phyloP scores from a whole-genome alignment of 139 green algal genomes.

The Chlorella sp. region DNA sequence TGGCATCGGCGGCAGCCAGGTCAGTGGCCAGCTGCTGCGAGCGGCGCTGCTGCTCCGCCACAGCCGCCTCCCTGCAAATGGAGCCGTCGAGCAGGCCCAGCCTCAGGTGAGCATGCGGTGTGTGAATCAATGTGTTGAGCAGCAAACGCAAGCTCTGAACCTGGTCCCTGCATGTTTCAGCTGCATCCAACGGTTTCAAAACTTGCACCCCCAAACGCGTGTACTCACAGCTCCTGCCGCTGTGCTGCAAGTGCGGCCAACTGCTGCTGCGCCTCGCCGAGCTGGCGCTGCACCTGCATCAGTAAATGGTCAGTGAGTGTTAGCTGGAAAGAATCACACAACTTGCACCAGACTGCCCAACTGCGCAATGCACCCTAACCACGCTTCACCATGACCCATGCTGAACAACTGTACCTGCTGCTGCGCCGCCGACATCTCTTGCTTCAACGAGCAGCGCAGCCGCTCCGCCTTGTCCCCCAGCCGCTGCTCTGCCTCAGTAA shows the following conservation, averaged over 20 bases:
- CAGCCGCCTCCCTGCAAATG: background rate
- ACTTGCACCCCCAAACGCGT: too few species aligned
- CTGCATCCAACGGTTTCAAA: too few species aligned
- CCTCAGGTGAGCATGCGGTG: too few species aligned
- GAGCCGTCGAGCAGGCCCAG: too few species aligned
- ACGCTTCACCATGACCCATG: too few species aligned
- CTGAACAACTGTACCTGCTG: background rate
- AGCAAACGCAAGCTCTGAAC: too few species aligned
- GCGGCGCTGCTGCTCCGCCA: constrained; percentile 4
- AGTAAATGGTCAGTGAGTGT: too few species aligned
- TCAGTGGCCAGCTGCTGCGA: background rate
- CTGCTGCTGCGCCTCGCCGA: constrained; percentile 14
- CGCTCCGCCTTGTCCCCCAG: background rate
- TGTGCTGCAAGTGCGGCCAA: background rate
- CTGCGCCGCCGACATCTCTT: constrained; percentile 19
- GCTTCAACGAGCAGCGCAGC: constrained; percentile 14
- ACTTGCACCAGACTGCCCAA: too few species aligned
- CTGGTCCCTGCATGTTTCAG: too few species aligned
- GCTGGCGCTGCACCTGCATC: constrained; percentile 25
- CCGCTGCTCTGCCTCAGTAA: background rate
- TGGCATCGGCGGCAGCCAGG: background rate
- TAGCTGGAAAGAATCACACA: too few species aligned
- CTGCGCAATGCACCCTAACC: too few species aligned
- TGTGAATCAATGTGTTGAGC: too few species aligned
- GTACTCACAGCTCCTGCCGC: background rate